These are phyloP conservation scores for Globisporangium nagaii DNA, from an alignment of 352 stramenopile genomes.

Conservation along the genomic window DNA sequence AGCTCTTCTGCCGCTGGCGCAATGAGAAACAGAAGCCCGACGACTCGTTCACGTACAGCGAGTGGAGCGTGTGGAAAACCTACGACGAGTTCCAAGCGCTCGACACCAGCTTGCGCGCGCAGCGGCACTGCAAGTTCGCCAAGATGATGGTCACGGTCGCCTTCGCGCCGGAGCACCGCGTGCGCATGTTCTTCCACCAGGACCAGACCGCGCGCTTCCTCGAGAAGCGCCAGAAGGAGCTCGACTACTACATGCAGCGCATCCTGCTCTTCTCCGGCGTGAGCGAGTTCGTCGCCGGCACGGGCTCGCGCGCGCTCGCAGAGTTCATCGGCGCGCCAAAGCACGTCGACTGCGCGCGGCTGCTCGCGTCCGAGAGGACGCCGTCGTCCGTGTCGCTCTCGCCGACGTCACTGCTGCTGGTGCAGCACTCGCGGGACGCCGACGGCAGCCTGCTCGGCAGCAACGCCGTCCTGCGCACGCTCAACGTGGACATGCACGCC, in stretches of 20 bases:
- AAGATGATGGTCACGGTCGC: constrained; percentile 84
- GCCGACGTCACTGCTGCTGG: constrained; percentile 12
- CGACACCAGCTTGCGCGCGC: constrained; percentile 53
- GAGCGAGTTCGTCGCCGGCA: constrained; percentile 41
- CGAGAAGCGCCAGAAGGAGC: constrained; percentile 67
- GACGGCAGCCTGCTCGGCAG: neutral
- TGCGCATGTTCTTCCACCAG: constrained; percentile 75
- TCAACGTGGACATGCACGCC: constrained; percentile 31
- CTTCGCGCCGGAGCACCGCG: constrained; percentile 59
- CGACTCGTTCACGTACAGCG: constrained; percentile 25
- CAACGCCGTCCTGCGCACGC: constrained; percentile 16
- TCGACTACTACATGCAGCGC: constrained; percentile 82
- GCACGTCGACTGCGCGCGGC: constrained; percentile 37
- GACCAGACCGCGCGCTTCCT: constrained; percentile 63
- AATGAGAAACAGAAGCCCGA: constrained; percentile 33
- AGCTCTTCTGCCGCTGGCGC: constrained; percentile 47
- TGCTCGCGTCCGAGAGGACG: constrained; percentile 9
- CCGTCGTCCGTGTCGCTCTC: constrained; percentile 11
- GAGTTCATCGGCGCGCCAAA: constrained; percentile 53
- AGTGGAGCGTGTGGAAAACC: constrained; percentile 78
- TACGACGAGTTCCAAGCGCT: constrained; percentile 80
- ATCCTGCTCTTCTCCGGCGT: constrained; percentile 75
- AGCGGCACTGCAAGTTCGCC: constrained; percentile 42
- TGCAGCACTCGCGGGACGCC: constrained; percentile 6
- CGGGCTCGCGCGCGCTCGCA: constrained; percentile 51